phyloP scores from a whole-genome alignment of 345 rosid species.

The Chamaenerion angustifolium region DNA sequence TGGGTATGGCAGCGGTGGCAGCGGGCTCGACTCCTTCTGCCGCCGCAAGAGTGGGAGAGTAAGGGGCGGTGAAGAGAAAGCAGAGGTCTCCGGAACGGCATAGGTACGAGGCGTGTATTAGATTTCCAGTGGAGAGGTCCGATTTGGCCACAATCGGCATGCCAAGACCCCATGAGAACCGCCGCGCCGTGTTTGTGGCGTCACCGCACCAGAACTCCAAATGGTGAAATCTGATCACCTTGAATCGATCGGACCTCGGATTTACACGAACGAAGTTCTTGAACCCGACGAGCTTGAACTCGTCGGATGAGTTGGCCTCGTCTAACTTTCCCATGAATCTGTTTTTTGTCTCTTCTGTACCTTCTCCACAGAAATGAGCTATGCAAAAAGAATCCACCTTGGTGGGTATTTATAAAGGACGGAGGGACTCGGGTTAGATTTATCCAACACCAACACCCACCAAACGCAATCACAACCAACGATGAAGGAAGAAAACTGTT shows the following conservation, averaged over 20 bases:
- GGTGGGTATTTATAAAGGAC: too few relatives aligned
- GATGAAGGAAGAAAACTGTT: too few relatives aligned
- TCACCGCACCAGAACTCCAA: slow-evolving; percentile 87
- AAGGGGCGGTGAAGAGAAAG: slow-evolving; percentile 77
- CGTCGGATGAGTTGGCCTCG: slow-evolving; percentile 1
- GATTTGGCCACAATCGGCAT: slow-evolving; percentile 74
- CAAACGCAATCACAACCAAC: too few relatives aligned
- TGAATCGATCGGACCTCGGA: slow-evolving; percentile 62
- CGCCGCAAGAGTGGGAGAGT: slow-evolving; percentile 60
- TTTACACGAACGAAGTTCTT: slow-evolving; percentile 52
- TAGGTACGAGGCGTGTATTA: slow-evolving; percentile 69
- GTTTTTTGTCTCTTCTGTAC: neutral
- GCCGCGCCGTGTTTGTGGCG: slow-evolving; percentile 66
- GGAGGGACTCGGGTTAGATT: too few relatives aligned
- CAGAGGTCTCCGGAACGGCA: slow-evolving; percentile 66
- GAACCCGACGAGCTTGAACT: slow-evolving; percentile 57
- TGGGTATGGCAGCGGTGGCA: slow-evolving; percentile 43
- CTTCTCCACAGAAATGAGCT: neutral
- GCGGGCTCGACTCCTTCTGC: slow-evolving; percentile 8
- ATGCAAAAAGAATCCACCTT: neutral
- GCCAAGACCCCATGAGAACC: slow-evolving; percentile 92
- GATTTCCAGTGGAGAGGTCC: slow-evolving; percentile 86
- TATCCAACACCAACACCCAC: too few relatives aligned
- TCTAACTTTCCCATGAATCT: slow-evolving; percentile 15
- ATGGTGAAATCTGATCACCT: slow-evolving; percentile 67